phyloP scores from a whole-genome alignment of 345 rosid genomes.

The Zanthoxylum bungeanum region DNA sequence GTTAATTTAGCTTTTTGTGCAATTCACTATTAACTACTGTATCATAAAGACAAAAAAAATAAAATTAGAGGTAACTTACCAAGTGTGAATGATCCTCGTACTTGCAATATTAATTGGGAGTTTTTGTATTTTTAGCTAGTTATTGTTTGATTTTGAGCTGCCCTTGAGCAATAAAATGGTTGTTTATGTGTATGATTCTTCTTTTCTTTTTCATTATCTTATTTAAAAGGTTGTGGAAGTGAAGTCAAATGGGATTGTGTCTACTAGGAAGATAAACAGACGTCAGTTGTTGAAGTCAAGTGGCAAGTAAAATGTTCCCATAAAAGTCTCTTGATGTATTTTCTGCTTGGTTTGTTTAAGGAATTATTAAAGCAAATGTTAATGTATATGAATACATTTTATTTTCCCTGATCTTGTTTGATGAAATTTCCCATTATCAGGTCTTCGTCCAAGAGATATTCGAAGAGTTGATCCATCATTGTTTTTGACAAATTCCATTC shows the following conservation, averaged over 20 bases:
- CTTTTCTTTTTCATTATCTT: neutral
- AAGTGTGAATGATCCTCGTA: neutral
- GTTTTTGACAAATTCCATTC: constrained; percentile 86
- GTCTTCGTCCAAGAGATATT: constrained; percentile 93
- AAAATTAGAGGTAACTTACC: neutral
- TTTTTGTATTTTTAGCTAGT: neutral
- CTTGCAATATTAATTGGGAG: neutral
- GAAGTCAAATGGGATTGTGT: constrained; percentile 66
- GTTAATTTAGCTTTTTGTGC: neutral
- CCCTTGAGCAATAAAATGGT: neutral
- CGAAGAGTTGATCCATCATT: constrained; percentile 92
- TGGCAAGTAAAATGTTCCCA: constrained; percentile 37
- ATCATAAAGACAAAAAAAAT: neutral
- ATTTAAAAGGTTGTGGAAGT: constrained; percentile 77
- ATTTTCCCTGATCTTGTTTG: constrained; percentile 2
- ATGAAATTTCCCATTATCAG: constrained; percentile 34
- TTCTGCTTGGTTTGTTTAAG: neutral
- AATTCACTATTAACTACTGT: neutral
- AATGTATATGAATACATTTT: neutral
- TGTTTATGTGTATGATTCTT: neutral
- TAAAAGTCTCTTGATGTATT: constrained; percentile 1
- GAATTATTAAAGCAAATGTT: neutral
- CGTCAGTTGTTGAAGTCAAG: constrained; percentile 83
- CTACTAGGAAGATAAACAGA: constrained; percentile 80
- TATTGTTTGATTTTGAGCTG: neutral